A percentile compares a stretch with the other conserved stretches of the same genome.
Evolutionary conservation across 1,139 yeast genomes (phyloP).

Genomic region (Hyphopichia fennica): DNA sequence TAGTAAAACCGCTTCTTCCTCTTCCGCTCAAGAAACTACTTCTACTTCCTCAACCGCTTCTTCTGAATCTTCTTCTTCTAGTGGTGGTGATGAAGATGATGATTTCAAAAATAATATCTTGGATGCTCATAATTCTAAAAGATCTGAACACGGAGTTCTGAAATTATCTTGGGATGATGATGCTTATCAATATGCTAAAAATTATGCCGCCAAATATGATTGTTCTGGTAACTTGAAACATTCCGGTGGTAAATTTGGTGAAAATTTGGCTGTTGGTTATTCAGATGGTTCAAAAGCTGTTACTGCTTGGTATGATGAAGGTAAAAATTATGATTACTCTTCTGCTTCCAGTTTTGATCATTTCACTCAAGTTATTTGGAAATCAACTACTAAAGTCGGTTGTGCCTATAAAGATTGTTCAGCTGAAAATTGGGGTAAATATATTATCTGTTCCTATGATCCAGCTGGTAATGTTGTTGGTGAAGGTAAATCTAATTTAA

Average conservation of each 20-base stretch:
- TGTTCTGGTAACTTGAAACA: slow-evolving; percentile 71
- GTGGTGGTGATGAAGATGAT: slow-evolving; percentile 13
- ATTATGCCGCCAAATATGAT: slow-evolving; percentile 65
- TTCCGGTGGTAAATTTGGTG: slow-evolving; percentile 82
- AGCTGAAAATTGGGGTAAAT: slow-evolving; percentile 45
- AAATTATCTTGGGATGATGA: slow-evolving; percentile 63
- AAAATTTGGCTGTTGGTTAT: slow-evolving; percentile 82
- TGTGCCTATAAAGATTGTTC: slow-evolving; percentile 67
- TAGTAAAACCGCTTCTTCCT: slow-evolving; percentile 3
- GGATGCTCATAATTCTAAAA: slow-evolving; percentile 63
- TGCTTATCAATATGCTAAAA: slow-evolving; percentile 67
- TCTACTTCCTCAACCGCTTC: slow-evolving; percentile 6
- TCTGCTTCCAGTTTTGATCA: slow-evolving; percentile 53
- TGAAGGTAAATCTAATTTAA: slow-evolving; percentile 46
- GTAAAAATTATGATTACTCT: slow-evolving; percentile 53
- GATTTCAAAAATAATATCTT: slow-evolving; percentile 39
- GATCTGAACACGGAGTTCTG: slow-evolving; percentile 65
- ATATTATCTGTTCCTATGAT: slow-evolving; percentile 53
- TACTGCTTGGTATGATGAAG: slow-evolving; percentile 84
- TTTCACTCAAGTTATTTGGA: slow-evolving; percentile 89
- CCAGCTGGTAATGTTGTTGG: slow-evolving; percentile 56
- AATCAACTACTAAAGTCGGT: slow-evolving; percentile 63
- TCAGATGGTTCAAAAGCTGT: slow-evolving; percentile 55
- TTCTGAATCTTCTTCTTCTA: slow-evolving; percentile 8
- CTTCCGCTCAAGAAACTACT: slow-evolving; percentile 6